Evolutionary conservation across 768 basidiomycete species (phyloP).

Genomic region (Leccinellum rugosiceps): DNA sequence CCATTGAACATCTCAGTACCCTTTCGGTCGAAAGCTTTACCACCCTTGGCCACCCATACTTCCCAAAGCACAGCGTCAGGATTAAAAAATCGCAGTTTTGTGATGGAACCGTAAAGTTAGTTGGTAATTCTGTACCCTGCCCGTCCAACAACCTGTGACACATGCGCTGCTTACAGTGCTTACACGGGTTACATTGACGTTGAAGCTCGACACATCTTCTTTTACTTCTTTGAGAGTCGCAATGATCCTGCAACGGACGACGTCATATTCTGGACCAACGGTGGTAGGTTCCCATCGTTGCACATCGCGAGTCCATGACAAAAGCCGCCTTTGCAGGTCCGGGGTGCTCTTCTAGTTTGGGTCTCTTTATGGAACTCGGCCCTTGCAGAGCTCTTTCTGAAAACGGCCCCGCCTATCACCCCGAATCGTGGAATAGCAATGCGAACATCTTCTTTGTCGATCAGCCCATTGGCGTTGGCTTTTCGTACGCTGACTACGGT

Average conservation of each 20-base stretch:
- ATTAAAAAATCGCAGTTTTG: conserved; percentile 40
- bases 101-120: conserved; percentile 39
- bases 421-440: conserved; percentile 65
- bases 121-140: neutral
- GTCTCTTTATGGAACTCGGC: conserved; percentile 72
- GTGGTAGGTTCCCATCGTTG: conserved; percentile 41
- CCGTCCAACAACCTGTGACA: neutral
- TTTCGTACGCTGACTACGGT: conserved; percentile 43
- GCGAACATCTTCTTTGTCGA: conserved; percentile 50
- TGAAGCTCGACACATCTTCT: conserved; percentile 61
- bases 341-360: conserved; percentile 56
- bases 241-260: conserved; percentile 53
- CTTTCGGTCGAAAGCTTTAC: conserved; percentile 35
- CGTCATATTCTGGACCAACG: conserved; percentile 58
- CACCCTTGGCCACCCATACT: conserved; percentile 40
- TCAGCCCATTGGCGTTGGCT: conserved; percentile 46
- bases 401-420: conserved; percentile 51
- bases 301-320: neutral
- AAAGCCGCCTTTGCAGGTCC: conserved; percentile 31
- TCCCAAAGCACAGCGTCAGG: conserved; percentile 42
- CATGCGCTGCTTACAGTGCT: conserved; percentile 30
- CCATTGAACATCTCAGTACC: conserved; percentile 29
- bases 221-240: conserved; percentile 76
- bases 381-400: conserved; percentile 61
- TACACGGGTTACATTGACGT: conserved; percentile 72